A percentile compares a stretch with the other conserved stretches of the same genome.
These are phyloP conservation scores for Bacidia rubella DNA, from an alignment of 495 filamentous ascomycete species.

Conservation along the genomic window DNA sequence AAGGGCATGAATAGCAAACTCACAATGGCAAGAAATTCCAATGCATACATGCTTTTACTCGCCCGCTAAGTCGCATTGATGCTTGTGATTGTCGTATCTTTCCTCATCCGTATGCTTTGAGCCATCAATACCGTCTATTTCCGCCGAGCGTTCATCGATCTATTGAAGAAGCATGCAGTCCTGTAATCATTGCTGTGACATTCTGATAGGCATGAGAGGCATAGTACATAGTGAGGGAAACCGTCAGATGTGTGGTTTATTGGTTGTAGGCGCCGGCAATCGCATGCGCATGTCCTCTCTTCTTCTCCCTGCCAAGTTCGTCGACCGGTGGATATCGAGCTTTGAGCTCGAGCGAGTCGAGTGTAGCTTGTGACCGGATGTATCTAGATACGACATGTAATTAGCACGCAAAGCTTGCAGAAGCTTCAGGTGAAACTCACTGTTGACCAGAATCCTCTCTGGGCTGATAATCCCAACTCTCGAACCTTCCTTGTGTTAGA, in stretches of 20 bases:
- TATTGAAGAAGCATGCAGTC: not conserved
- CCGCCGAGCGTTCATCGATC: not conserved
- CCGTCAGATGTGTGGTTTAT: not conserved
- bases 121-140: not conserved
- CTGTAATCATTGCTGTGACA: not conserved
- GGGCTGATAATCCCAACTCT: slow-evolving; percentile 68
- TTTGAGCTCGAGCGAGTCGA: slow-evolving; percentile 54
- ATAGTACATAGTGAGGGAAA: too few relatives aligned
- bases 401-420: not conserved
- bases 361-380: slow-evolving; percentile 52
- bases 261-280: slow-evolving; percentile 11
- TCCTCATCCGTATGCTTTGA: not conserved
- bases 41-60: not conserved
- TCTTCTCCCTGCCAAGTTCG: slow-evolving; percentile 33
- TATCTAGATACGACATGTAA: slow-evolving; percentile 30
- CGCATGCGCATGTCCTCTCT: slow-evolving; percentile 12
- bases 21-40: not conserved
- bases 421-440: slow-evolving; percentile 26
- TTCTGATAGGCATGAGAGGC: not conserved
- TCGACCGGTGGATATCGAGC: slow-evolving; percentile 55
- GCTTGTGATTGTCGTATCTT: not conserved
- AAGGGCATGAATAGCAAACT: too few relatives aligned
- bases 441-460: slow-evolving; percentile 56
- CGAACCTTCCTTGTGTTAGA: slow-evolving; percentile 52
- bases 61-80: not conserved